phyloP scores from a whole-genome alignment of 2,329 filamentous ascomycete genomes.

The Calycina herbarum region DNA sequence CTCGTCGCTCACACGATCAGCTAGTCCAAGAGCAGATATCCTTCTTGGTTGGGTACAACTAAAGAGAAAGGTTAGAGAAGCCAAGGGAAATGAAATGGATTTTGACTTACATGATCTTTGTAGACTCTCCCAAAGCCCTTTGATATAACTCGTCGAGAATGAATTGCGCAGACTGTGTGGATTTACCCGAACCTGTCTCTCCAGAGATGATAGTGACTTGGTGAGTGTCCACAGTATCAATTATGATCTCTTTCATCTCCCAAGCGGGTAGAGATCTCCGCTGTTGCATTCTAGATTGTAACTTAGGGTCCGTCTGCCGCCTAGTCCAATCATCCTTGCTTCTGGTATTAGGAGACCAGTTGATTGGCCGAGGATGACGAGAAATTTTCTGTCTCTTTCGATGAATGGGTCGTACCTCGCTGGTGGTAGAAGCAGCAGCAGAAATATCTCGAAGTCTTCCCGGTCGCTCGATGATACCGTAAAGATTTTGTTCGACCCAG shows the following conservation, averaged over 20 bases:
- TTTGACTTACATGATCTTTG: constrained; percentile 68
- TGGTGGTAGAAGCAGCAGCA: constrained; percentile 68
- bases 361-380: constrained; percentile 58
- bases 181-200: constrained; percentile 96
- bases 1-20: constrained; percentile 92
- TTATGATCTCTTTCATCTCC: constrained; percentile 75
- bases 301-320: constrained; percentile 63
- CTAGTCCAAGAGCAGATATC: constrained; percentile 90
- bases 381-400: constrained; percentile 37
- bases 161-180: constrained; percentile 95
- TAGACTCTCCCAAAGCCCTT: constrained; percentile 69
- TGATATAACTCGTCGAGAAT: constrained; percentile 87
- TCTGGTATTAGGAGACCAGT: constrained; percentile 59
- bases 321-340: constrained; percentile 69
- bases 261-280: constrained; percentile 82
- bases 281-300: constrained; percentile 73
- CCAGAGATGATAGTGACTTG: constrained; percentile 96
- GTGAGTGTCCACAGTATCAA: constrained; percentile 71
- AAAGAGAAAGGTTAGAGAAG: constrained; percentile 13
- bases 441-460: constrained; percentile 84
- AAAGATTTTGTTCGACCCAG: constrained; percentile 86
- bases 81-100: neutral
- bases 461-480: constrained; percentile 79
- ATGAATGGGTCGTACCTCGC: constrained; percentile 44
- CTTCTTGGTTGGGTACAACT: constrained; percentile 87